Conservation (phyloP, 2,329 filamentous ascomycete species). For the Paraphaeosphaeria minitans region DNA sequence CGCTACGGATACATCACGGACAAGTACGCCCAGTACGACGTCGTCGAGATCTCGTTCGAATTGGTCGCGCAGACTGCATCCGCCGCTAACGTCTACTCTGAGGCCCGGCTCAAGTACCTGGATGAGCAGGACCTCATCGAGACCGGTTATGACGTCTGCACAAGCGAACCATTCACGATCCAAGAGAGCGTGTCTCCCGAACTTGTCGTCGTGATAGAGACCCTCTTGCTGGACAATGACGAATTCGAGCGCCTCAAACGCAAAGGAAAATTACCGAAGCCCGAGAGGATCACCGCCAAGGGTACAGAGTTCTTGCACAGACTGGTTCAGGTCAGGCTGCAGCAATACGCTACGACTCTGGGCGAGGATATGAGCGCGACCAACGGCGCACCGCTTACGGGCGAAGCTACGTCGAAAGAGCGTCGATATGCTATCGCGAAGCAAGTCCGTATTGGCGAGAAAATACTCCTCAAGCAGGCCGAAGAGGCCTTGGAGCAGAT, state of each 20-base stretch:
- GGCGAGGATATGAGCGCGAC: constrained; percentile 53
- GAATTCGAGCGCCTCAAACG: constrained; percentile 50
- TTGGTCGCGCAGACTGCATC: constrained; percentile 51
- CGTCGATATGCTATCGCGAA: constrained; percentile 62
- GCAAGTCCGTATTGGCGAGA: constrained; percentile 73
- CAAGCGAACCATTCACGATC: constrained; percentile 39
- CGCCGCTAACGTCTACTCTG: constrained; percentile 18
- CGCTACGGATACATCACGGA: constrained; percentile 87
- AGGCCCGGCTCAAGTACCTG: constrained; percentile 57
- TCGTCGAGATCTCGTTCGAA: constrained; percentile 75
- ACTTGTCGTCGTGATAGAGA: constrained; percentile 51
- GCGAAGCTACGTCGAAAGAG: constrained; percentile 22
- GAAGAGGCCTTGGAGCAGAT: constrained; percentile 41
- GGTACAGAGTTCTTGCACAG: constrained; percentile 48
- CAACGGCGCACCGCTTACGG: constrained; percentile 47
- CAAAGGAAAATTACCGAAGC: constrained; percentile 52
- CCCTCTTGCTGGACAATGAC: constrained; percentile 48
- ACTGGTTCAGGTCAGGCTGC: constrained; percentile 48
- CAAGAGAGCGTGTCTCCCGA: constrained; percentile 49
- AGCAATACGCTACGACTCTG: constrained; percentile 61
- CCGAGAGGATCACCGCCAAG: constrained; percentile 46
- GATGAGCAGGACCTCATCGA: constrained; percentile 70
- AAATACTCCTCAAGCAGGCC: constrained; percentile 65
- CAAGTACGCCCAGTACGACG: constrained; percentile 78
- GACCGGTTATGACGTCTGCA: constrained; percentile 68